phyloP scores from a whole-genome alignment of 192 early-diverging fungal species.

The Rhizoclosmatium sp. region DNA sequence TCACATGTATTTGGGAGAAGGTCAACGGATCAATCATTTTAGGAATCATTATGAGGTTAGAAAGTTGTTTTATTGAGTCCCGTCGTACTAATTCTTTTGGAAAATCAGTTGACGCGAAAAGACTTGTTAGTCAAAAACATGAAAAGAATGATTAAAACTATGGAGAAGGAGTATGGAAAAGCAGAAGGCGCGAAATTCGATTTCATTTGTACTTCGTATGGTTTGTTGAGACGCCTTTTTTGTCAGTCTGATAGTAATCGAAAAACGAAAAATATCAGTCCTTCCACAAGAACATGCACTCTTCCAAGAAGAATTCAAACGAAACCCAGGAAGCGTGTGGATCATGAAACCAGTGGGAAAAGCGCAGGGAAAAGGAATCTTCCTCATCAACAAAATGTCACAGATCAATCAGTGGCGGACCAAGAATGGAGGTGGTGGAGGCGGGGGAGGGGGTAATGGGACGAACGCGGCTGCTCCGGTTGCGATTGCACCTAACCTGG shows the following conservation, averaged over 20 bases:
- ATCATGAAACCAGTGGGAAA: slow-evolving; percentile 77
- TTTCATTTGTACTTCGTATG: slow-evolving; percentile 63
- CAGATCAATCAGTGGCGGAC: slow-evolving; percentile 67
- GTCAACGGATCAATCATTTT: slow-evolving; percentile 71
- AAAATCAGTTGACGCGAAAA: slow-evolving; percentile 62
- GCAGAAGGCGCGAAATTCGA: slow-evolving; percentile 65
- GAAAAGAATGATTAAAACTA: slow-evolving; percentile 71
- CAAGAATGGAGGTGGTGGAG: slow-evolving; percentile 49
- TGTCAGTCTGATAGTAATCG: background rate
- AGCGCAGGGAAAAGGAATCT: slow-evolving; percentile 75
- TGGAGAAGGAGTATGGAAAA: slow-evolving; percentile 67
- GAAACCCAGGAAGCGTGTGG: slow-evolving; percentile 68
- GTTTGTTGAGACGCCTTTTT: background rate
- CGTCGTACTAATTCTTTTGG: slow-evolving; percentile 8
- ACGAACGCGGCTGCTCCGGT: background rate
- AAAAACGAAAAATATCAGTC: background rate
- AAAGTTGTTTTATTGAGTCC: background rate
- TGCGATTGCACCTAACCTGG: background rate
- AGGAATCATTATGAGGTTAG: slow-evolving; percentile 71
- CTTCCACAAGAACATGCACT: slow-evolving; percentile 70
- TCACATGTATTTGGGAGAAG: slow-evolving; percentile 66
- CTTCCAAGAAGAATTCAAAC: slow-evolving; percentile 73
- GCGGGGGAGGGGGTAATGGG: slow-evolving; percentile 15
- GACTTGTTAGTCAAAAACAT: slow-evolving; percentile 74
- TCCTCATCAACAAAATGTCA: slow-evolving; percentile 69